Percentiles rank a stretch among this genome's conserved stretches.
Evolutionary conservation across 2,329 filamentous ascomycete genomes (phyloP).

Genomic region (Cladosporium sp.): DNA sequence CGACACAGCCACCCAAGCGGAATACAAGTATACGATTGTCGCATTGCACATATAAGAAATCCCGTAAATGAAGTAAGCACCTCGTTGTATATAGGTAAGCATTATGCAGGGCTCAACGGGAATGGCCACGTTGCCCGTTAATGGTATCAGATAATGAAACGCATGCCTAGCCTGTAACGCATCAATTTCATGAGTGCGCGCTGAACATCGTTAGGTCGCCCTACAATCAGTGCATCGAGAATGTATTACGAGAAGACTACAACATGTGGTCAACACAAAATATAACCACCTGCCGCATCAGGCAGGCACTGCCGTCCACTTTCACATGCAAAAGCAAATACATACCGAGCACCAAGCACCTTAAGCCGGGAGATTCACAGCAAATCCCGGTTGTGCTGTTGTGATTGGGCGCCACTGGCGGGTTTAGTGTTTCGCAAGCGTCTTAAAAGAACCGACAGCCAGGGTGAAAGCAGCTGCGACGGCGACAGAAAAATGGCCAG

Average conservation of each 20-base stretch:
- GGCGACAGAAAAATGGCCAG: neutral
- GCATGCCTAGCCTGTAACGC: neutral
- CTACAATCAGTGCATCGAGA: neutral
- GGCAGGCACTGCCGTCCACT: neutral
- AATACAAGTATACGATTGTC: neutral
- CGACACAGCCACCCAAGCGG: neutral
- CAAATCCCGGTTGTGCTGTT: neutral
- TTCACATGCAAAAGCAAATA: conserved; percentile 10
- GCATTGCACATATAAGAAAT: neutral
- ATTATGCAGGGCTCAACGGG: neutral
- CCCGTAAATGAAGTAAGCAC: neutral
- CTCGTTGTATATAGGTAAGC: neutral
- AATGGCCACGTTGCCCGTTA: neutral
- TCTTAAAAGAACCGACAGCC: conserved; percentile 12
- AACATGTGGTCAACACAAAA: neutral
- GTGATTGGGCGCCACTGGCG: conserved; percentile 14
- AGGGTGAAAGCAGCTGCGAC: conserved; percentile 5
- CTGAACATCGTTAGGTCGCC: neutral
- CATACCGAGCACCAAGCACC: conserved; percentile 4
- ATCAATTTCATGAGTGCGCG: neutral
- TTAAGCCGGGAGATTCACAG: neutral
- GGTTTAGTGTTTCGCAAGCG: conserved; percentile 20
- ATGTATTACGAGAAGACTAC: neutral
- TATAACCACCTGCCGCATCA: neutral
- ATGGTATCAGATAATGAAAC: neutral